Percentiles rank a stretch among this genome's conserved stretches.
Conservation (phyloP, 352 stramenopile species). For the Globisporangium orthogonon region DNA sequence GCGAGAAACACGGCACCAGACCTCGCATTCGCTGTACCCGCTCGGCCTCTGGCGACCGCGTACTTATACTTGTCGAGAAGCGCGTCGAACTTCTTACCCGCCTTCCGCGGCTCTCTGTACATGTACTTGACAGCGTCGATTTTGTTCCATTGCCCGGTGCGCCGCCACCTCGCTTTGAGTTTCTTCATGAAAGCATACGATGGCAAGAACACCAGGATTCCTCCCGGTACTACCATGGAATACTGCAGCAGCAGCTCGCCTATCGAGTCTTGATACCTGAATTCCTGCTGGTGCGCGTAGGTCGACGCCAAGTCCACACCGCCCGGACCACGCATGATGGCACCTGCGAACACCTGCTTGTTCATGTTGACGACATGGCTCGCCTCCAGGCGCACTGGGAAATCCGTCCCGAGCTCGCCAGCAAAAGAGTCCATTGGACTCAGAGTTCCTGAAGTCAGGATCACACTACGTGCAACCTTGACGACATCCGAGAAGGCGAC, state of each 20-base stretch:
- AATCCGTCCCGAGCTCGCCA: slow-evolving; percentile 71
- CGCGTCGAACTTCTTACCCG: slow-evolving; percentile 78
- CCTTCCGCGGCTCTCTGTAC: slow-evolving; percentile 65
- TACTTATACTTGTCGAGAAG: slow-evolving; percentile 71
- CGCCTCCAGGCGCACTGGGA: slow-evolving; percentile 74
- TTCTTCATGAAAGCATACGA: slow-evolving; percentile 81
- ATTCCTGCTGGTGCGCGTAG: slow-evolving; percentile 79
- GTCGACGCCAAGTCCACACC: slow-evolving; percentile 67
- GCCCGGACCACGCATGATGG: slow-evolving; percentile 60
- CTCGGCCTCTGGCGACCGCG: slow-evolving; percentile 23
- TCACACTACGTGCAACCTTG: slow-evolving; percentile 55
- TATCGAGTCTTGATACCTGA: slow-evolving; percentile 77
- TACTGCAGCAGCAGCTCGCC: slow-evolving; percentile 71
- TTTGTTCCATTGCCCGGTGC: slow-evolving; percentile 54
- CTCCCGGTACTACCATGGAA: slow-evolving; percentile 54
- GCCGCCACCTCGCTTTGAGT: slow-evolving; percentile 53
- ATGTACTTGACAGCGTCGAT: slow-evolving; percentile 58
- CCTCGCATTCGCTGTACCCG: slow-evolving; percentile 2
- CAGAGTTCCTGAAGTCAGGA: slow-evolving; percentile 80
- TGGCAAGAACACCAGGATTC: slow-evolving; percentile 86
- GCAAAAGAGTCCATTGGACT: slow-evolving; percentile 86
- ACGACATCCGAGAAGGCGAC: slow-evolving; percentile 81
- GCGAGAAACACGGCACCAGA: slow-evolving; percentile 94
- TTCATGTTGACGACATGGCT: slow-evolving; percentile 87
- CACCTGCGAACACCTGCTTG: slow-evolving; percentile 74